Conservation (phyloP, 495 filamentous ascomycete species). For the Talaromyces liani region DNA sequence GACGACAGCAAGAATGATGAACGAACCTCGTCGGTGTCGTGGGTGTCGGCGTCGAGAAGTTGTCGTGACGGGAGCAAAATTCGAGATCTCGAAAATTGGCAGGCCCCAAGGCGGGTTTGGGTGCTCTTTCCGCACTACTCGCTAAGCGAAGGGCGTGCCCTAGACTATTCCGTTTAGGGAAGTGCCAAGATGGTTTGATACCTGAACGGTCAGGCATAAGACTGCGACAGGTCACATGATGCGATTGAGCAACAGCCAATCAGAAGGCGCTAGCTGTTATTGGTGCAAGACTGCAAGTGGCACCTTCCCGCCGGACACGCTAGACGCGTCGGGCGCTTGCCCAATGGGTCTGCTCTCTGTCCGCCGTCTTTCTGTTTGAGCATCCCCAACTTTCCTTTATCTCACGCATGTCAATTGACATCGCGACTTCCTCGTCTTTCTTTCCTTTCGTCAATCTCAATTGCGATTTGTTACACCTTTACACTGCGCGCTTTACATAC, state of each 20-base stretch:
- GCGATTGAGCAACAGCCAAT: not conserved
- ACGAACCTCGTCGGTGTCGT: constrained; percentile 9
- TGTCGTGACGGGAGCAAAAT: constrained; percentile 38
- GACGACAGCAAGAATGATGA: not conserved
- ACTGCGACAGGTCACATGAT: not conserved
- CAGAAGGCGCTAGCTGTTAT: not conserved
- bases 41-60: constrained; percentile 39
- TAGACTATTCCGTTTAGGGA: constrained; percentile 3
- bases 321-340: constrained; percentile 9
- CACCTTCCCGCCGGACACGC: constrained; percentile 6
- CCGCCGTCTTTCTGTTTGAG: not conserved
- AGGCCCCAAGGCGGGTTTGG: constrained; percentile 21
- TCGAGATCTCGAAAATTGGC: constrained; percentile 36
- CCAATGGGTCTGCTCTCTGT: not conserved
- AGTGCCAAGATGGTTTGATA: not conserved
- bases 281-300: not conserved
- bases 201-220: not conserved
- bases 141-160: constrained; percentile 31
- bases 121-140: constrained; percentile 30
- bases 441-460: not conserved
- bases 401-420: not conserved
- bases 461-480: not conserved
- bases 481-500: not conserved
- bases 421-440: not conserved
- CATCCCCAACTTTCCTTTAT: not conserved